Conservation (phyloP, 345 rosid species). For the Gossypium australe region DNA sequence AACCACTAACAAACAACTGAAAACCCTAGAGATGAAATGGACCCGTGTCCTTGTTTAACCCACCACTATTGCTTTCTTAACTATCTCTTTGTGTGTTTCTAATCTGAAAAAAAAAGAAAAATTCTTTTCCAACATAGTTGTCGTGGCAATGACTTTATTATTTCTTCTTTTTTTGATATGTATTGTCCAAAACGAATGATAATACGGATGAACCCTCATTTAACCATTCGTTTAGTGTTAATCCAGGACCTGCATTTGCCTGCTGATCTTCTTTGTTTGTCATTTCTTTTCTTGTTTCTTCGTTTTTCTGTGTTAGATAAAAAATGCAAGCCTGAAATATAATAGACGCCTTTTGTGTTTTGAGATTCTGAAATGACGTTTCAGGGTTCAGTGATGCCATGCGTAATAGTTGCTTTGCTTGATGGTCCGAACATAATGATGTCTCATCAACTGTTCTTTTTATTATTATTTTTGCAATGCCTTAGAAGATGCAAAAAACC, state of each 20-base stretch:
- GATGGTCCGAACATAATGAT: slow-evolving; percentile 17
- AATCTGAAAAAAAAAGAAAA: background rate
- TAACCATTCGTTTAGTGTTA: slow-evolving; percentile 14
- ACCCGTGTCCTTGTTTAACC: slow-evolving; percentile 14
- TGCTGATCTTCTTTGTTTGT: slow-evolving; percentile 11
- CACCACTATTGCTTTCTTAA: background rate
- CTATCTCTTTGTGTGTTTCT: background rate
- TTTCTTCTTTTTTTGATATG: background rate
- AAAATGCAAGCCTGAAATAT: slow-evolving; percentile 29
- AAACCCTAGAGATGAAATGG: slow-evolving; percentile 37
- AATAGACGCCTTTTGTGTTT: slow-evolving; percentile 30
- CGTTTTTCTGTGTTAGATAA: slow-evolving; percentile 21
- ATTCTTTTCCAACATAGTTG: background rate
- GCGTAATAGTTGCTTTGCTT: slow-evolving; percentile 28
- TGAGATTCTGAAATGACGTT: slow-evolving; percentile 67
- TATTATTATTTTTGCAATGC: slow-evolving; percentile 18
- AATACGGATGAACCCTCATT: slow-evolving; percentile 22
- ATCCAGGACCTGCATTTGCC: slow-evolving; percentile 9
- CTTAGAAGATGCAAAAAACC: slow-evolving; percentile 22
- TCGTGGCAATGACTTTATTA: slow-evolving; percentile 3
- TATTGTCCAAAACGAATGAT: background rate
- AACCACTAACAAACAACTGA: slow-evolving; percentile 21
- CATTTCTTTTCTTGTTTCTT: slow-evolving; percentile 3
- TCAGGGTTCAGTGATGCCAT: slow-evolving; percentile 42
- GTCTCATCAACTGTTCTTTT: slow-evolving; percentile 16